Conservation (phyloP, 2,329 filamentous ascomycete species). For the Colletotrichum orbiculare region DNA sequence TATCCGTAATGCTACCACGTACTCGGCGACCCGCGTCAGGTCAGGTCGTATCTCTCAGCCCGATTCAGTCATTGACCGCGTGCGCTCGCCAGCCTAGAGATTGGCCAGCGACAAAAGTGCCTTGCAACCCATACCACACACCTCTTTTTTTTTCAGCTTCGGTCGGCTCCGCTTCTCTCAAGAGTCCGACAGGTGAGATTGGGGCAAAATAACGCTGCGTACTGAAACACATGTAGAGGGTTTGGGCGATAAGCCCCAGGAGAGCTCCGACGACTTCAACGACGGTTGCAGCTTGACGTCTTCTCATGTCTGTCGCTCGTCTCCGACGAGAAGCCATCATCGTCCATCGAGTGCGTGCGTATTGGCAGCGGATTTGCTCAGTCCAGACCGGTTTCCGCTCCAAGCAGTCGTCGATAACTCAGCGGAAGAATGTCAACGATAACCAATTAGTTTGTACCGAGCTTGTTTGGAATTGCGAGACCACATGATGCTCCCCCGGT, state of each 20-base stretch:
- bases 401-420: too few relatives aligned
- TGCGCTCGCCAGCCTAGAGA: conserved; percentile 12
- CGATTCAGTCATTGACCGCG: conserved; percentile 35
- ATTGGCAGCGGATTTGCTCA: background rate
- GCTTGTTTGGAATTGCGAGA: background rate
- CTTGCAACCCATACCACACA: background rate
- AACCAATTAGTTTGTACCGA: too few relatives aligned
- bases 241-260: conserved; percentile 23
- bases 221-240: conserved; percentile 18
- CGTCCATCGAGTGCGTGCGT: background rate
- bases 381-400: too few relatives aligned
- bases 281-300: background rate
- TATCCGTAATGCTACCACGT: too few relatives aligned
- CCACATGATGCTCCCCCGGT: background rate
- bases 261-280: conserved; percentile 10
- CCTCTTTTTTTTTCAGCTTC: conserved; percentile 23
- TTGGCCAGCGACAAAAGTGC: conserved; percentile 27
- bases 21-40: background rate
- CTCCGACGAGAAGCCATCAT: conserved; percentile 21
- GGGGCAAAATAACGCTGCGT: background rate
- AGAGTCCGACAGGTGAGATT: background rate
- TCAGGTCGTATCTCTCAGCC: conserved; percentile 29
- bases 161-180: conserved; percentile 33
- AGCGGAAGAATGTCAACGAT: too few relatives aligned
- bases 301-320: conserved; percentile 3